These are phyloP conservation scores for Vitis hybrid DNA, from an alignment of 177 flowering plant genomes.

Conservation along the genomic window DNA sequence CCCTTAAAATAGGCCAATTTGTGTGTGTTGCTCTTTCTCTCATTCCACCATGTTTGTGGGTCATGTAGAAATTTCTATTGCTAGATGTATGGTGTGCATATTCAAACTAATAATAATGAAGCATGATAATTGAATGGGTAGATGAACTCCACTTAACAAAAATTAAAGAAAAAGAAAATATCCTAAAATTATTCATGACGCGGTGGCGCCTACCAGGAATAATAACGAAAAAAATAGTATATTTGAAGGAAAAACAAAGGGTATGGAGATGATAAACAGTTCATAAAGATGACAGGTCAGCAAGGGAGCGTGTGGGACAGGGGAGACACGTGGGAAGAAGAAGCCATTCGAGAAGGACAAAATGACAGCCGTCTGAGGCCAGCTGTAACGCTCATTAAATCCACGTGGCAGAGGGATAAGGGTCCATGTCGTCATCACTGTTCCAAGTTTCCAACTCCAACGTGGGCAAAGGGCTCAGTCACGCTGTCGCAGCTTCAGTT, in stretches of 20 bases:
- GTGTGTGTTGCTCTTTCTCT: too few species aligned
- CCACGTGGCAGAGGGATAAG: background rate
- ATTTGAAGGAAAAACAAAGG: background rate
- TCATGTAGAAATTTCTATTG: too few species aligned
- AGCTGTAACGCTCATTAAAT: background rate
- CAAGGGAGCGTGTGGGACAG: conserved; percentile 4
- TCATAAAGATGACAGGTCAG: background rate
- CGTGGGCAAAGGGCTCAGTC: background rate
- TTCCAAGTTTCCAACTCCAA: background rate
- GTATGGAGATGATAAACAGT: background rate
- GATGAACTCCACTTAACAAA: background rate
- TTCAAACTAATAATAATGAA: too few species aligned
- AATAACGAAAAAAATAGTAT: background rate
- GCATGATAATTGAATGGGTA: too few species aligned
- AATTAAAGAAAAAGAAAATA: background rate
- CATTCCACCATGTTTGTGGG: too few species aligned
- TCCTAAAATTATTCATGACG: background rate
- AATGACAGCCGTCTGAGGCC: conserved; percentile 11
- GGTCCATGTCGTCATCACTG: background rate
- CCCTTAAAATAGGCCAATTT: too few species aligned
- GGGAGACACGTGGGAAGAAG: conserved; percentile 2
- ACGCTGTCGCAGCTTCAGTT: too few species aligned
- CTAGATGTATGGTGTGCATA: too few species aligned
- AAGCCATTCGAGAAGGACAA: background rate
- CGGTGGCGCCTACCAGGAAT: background rate